Percentiles rank a stretch among this genome's conserved stretches.
phyloP scores from a whole-genome alignment of 1,284 basidiomycete genomes.

The Microbotryum intermedium region DNA sequence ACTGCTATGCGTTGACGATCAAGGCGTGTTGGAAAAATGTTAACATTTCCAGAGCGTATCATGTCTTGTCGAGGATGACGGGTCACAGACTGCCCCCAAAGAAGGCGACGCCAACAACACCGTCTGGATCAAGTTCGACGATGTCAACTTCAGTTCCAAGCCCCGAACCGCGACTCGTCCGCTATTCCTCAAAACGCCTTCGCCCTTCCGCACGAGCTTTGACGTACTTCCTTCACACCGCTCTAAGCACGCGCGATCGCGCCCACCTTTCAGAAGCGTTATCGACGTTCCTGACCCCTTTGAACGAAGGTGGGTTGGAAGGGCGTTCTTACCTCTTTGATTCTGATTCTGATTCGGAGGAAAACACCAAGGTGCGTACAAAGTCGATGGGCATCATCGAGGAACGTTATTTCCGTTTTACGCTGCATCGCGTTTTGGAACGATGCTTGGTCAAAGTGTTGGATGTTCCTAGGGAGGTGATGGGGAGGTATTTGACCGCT shows the following conservation, averaged over 20 bases:
- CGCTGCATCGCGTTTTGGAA: no score
- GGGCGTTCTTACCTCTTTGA: no score
- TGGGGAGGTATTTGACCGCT: no score
- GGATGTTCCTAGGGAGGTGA: no score
- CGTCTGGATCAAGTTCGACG: not conserved
- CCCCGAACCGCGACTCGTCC: not conserved
- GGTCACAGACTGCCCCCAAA: not conserved
- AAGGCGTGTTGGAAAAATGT: conserved; percentile 6
- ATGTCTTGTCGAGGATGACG: conserved; percentile 5
- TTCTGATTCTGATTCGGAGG: no score
- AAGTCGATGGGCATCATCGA: no score
- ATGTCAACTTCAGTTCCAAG: not conserved
- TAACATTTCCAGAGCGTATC: conserved; percentile 1
- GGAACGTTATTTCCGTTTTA: no score
- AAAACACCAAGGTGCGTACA: no score
- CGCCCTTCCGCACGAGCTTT: not conserved
- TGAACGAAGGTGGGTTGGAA: no score
- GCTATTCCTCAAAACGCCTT: not conserved
- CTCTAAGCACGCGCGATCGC: conserved; percentile 1
- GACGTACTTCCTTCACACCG: not conserved
- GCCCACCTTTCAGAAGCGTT: conserved; percentile 6
- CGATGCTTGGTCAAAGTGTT: no score
- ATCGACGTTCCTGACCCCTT: not conserved
- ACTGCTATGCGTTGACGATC: conserved; percentile 9
- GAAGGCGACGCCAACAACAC: not conserved